Base-by-base conservation (phyloP, 2,329 filamentous ascomycete genomes). In the Trichoderma asperellum region DNA sequence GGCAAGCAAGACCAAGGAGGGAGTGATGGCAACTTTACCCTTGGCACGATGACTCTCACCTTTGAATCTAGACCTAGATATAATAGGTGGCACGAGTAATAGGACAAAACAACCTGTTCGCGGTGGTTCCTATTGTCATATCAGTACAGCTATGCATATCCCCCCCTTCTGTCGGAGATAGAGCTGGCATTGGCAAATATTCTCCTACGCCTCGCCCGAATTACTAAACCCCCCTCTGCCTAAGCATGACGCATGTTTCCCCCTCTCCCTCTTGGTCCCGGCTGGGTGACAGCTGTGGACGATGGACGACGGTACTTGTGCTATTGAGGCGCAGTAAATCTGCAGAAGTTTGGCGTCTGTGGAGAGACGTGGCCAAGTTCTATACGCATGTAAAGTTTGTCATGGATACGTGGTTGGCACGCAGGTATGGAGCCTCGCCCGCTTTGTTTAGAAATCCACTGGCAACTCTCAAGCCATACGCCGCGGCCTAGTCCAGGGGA, bases 281-380 rank as follows among this genome's bases (percentile, higher is more conserved):
- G 21, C 12, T 55, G 47, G n/a, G 47, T 35, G 49, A 61, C 34
- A 34, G 16, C 24, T 57, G 21, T 57, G 60, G 66, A 58, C 40
- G 11, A 56, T 49, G 10, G 57, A 52, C 32, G 32, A 27, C 43
- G 35, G 27, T 53, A 53, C 43, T 65, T 29, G 27, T 40, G 43
- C 43, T 65, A 58, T 65, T 53, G 61, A 56, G 68, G 66, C 70
- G 71, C 70, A 70, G 70, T 67, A 64, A 63, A 47, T 53, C 53
- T 70, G 67, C 63, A 71, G 67, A 56, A 60, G 52, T 47, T 49
- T 60, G 58, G 40, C 59, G 52, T 72, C 43, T 60, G 53, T 66
- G 65, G 68, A 62, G 73, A 77, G 73, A 79, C 74, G 75, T 77
- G 73, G 75, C 73, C 73, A 58, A 62, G 71, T 75, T 72, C 71